phyloP scores from a whole-genome alignment of 495 filamentous ascomycete genomes.

The Physcia stellaris region DNA sequence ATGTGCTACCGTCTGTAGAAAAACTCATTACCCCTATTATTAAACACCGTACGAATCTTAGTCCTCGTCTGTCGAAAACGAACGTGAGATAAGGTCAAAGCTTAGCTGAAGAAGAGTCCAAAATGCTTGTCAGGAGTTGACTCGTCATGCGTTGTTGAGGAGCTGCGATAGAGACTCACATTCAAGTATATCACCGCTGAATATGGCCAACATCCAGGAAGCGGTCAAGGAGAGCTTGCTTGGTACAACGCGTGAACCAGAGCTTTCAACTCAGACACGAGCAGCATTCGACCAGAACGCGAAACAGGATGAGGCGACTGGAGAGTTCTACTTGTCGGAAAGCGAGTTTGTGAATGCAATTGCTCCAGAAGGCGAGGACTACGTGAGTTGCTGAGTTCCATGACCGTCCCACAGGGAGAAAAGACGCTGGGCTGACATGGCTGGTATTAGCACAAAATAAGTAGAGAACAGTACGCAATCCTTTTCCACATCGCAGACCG shows the following conservation, averaged over 20 bases:
- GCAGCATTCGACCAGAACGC: slow-evolving; percentile 67
- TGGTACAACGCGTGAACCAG: slow-evolving; percentile 41
- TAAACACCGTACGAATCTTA: too few relatives aligned
- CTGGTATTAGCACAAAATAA: slow-evolving; percentile 75
- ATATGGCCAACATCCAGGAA: slow-evolving; percentile 50
- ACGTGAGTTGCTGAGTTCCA: slow-evolving; percentile 43
- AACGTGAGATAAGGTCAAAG: too few relatives aligned
- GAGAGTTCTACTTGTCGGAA: slow-evolving; percentile 65
- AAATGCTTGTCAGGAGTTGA: too few relatives aligned
- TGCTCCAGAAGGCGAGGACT: slow-evolving; percentile 78
- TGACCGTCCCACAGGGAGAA: too few relatives aligned
- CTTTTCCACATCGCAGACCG: slow-evolving; percentile 85
- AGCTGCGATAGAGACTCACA: too few relatives aligned
- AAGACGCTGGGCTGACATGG: too few relatives aligned
- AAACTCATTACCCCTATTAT: too few relatives aligned
- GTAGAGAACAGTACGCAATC: slow-evolving; percentile 83
- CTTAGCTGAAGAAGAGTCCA: too few relatives aligned
- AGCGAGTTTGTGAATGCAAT: slow-evolving; percentile 83
- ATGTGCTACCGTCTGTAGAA: too few relatives aligned
- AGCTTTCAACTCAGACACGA: slow-evolving; percentile 55
- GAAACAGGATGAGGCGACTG: slow-evolving; percentile 55
- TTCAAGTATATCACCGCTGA: too few relatives aligned
- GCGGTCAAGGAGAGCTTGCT: slow-evolving; percentile 66
- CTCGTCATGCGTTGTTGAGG: too few relatives aligned
- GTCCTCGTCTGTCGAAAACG: too few relatives aligned